Conservation (phyloP, 257 asterid genomes). For the Fraxinus excelsior region DNA sequence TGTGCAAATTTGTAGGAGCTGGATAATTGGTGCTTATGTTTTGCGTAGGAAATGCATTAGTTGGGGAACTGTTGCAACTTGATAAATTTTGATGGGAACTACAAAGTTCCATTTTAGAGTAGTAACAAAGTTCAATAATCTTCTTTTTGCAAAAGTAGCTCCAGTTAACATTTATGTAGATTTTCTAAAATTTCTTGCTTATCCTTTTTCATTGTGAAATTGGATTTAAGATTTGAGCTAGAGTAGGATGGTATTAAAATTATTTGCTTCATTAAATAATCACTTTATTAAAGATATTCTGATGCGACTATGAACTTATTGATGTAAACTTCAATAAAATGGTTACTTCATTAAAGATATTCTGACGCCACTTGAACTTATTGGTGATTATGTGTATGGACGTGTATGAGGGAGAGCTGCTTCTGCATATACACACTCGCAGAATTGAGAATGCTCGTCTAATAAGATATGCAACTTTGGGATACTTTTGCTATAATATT, state of each 20-base stretch:
- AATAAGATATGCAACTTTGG: not conserved
- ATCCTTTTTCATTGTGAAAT: not conserved
- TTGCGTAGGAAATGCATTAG: not conserved
- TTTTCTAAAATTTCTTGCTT: not conserved
- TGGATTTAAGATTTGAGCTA: not conserved
- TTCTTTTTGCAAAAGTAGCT: not conserved
- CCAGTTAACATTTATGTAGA: not conserved
- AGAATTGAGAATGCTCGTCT: not conserved
- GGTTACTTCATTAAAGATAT: not conserved
- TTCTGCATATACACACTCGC: not conserved
- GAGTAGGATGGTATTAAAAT: not conserved
- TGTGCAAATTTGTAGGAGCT: not conserved
- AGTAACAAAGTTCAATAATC: not conserved
- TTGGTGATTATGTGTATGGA: not conserved
- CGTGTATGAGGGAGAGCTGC: not conserved
- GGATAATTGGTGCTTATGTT: not conserved
- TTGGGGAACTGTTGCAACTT: not conserved
- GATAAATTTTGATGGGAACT: not conserved
- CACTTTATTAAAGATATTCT: not conserved
- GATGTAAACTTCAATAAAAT: not conserved
- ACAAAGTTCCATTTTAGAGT: not conserved
- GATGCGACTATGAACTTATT: not conserved
- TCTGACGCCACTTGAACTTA: not conserved
- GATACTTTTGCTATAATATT: not conserved
- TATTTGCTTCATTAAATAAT: not conserved